Percentiles rank a stretch among this genome's conserved stretches.
phyloP scores from a whole-genome alignment of 2,329 filamentous ascomycete species.

The Fusarium fracticaudum region DNA sequence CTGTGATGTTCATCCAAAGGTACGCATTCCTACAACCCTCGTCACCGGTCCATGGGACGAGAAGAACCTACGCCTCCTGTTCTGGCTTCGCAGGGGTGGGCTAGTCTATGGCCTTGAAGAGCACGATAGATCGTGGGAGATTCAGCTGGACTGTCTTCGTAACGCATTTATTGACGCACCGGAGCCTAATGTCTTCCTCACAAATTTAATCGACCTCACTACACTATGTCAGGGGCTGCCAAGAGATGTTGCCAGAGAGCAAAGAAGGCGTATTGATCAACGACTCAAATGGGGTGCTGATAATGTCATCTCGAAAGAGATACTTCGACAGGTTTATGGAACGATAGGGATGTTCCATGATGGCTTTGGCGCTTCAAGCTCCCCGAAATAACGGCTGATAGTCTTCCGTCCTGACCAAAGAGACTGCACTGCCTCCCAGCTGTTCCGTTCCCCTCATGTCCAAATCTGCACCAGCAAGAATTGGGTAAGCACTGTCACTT shows the following conservation, averaged over 20 bases:
- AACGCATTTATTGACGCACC: conserved; percentile 47
- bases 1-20: conserved; percentile 51
- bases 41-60: conserved; percentile 55
- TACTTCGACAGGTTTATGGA: conserved; percentile 40
- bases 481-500: neutral
- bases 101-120: conserved; percentile 41
- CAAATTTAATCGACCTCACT: conserved; percentile 45
- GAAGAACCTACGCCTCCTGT: conserved; percentile 52
- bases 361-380: conserved; percentile 5
- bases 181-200: conserved; percentile 43
- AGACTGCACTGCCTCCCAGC: neutral
- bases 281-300: conserved; percentile 47
- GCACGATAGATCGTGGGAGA: conserved; percentile 53
- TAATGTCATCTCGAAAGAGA: conserved; percentile 26
- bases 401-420: neutral
- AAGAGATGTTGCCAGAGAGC: conserved; percentile 42
- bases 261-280: conserved; percentile 39
- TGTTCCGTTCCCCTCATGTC: neutral
- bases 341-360: conserved; percentile 33
- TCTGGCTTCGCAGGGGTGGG: conserved; percentile 57
- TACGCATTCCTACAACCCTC: conserved; percentile 53
- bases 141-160: conserved; percentile 49
- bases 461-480: neutral
- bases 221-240: conserved; percentile 45
- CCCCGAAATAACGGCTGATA: neutral